Evolutionary conservation across 495 filamentous ascomycete genomes (phyloP).

Genomic region (Daldinia vernicosa): DNA sequence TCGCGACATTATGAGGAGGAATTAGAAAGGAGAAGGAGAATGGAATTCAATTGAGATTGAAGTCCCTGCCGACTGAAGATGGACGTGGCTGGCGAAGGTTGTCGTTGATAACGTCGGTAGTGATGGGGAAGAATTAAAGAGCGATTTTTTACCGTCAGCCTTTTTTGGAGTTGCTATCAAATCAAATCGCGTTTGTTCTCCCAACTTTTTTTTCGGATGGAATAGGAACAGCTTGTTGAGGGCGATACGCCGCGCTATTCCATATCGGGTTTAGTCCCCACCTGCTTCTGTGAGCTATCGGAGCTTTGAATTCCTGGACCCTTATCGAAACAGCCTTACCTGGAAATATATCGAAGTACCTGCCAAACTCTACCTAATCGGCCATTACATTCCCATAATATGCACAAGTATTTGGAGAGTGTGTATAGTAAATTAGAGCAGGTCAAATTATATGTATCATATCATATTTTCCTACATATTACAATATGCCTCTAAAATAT

Average conservation of each 20-base stretch:
- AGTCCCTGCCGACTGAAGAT: constrained; percentile 38
- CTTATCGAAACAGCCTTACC: not conserved
- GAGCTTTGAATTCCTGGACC: constrained; percentile 12
- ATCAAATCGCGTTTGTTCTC: constrained; percentile 33
- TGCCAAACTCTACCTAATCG: not conserved
- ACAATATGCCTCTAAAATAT: not conserved
- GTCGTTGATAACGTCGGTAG: constrained; percentile 3
- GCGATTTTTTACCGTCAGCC: constrained; percentile 44
- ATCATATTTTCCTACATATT: not conserved
- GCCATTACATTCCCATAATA: not conserved
- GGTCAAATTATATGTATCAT: not conserved
- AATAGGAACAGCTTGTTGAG: constrained; percentile 46
- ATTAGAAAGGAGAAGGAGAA: constrained; percentile 6
- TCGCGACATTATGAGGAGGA: constrained; percentile 64
- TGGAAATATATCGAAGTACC: not conserved
- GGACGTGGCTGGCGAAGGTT: constrained; percentile 19
- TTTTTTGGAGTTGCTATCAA: constrained; percentile 40
- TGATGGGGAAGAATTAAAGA: constrained; percentile 21
- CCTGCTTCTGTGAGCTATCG: constrained; percentile 1
- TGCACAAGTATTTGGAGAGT: not conserved
- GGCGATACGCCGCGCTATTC: constrained; percentile 25
- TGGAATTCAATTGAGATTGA: constrained; percentile 14
- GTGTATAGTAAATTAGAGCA: not conserved
- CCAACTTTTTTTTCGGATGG: constrained; percentile 46
- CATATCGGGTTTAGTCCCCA: constrained; percentile 18